Base-by-base conservation (phyloP, 176 grass and related monocot species). In the Phoenix roebelenii region DNA sequence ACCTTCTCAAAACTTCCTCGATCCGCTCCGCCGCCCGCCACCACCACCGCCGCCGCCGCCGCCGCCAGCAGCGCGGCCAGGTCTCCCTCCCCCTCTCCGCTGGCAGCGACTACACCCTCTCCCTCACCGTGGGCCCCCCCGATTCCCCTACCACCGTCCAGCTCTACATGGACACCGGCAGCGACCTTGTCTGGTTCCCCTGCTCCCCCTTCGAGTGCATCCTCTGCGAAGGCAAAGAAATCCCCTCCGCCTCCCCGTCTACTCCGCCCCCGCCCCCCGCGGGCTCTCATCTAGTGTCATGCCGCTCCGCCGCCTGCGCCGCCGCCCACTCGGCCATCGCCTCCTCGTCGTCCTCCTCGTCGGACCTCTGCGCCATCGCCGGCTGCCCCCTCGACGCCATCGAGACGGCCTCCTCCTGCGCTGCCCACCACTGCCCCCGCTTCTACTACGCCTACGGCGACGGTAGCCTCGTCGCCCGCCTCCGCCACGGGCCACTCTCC, bases 381-480 rank as follows among this genome's bases (percentile, higher is more conserved):
- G 25, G 50, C 32, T 95, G 86, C 71, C 66, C 85, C 51, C 75
- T 95, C 16, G 85, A 89, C 16, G 86, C 66, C 57, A 89, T 95
- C 52, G 90, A 95, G 74, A 87, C 35, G 35, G 35, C 79, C 1
- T 55, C 5, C 20, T 84, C 90, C 0, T 95, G 90, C 74, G 56
- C 68, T n/a, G 3, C 73, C 26, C 78, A 59, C 64, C 50, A 79
- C n/a, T 95, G 85, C 74, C 82, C 90, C 30, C 73, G 63, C 72
- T 71, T 95, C 3, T 95, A 95, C 82, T 89, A 95, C 55, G 90
- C 85, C 25, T 95, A 95, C 70, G 90, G 90, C 16, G 90, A 95
- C 61, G 90, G 90, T 57, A 95, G 85, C 75, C 85, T 95, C 25
- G 20, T 95, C 23, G 85, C 83, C 9, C 76, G 70, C 73, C 86